Evolutionary conservation across 768 basidiomycete species (phyloP), one percentile per base, ranked within the genome.

Genomic region (Trametes cingulata): DNA sequence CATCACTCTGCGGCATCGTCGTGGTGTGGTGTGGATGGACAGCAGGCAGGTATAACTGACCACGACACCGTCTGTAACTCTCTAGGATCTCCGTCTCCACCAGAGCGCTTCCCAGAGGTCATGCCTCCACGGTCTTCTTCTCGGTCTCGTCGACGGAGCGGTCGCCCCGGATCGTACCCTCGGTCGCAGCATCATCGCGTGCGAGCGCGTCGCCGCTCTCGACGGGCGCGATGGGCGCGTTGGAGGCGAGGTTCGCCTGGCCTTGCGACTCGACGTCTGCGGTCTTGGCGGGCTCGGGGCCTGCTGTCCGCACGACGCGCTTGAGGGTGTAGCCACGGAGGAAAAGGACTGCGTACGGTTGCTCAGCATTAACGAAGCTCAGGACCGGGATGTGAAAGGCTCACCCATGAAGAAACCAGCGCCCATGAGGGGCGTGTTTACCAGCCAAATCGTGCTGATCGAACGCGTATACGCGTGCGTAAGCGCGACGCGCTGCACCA

Each of bases 401-500:
- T 57, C 49, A 75, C 75, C 68, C 61, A 77, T 60, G 29, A 88
- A 63, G 63, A 88, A 78, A 25, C 80, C 76, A 40, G 76, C 74
- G 13, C 82, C 85, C 8, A 82, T 51, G 22, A 89, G 73, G 0
- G 84, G 86, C 9, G 85, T 85, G 69, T 77, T 78, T 7, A 85
- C 83, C 19, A 87, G 63, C 87, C 88, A 90, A 24, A 90, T 84
- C 45, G 60, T 72, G 62, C 79, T 79, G 37, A 90, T 84, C 2
- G 87, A 83, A 29, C 77, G 75, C 14, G 86, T 78, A 72, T 84
- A 90, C 0, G 87, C 87, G 57, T 88, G 77, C 33, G 85, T 78
- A 8, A 88, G 74, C 41, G 75, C 75, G 25, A 74, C 65, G 14
- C 84, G 85, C 25, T 77, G 68, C 13, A 67, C 66, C 6, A 80